Evolutionary conservation across 2,329 filamentous ascomycete species (phyloP), one percentile per base, ranked within the genome.

Genomic region (Ophiostoma triangulosporum): DNA sequence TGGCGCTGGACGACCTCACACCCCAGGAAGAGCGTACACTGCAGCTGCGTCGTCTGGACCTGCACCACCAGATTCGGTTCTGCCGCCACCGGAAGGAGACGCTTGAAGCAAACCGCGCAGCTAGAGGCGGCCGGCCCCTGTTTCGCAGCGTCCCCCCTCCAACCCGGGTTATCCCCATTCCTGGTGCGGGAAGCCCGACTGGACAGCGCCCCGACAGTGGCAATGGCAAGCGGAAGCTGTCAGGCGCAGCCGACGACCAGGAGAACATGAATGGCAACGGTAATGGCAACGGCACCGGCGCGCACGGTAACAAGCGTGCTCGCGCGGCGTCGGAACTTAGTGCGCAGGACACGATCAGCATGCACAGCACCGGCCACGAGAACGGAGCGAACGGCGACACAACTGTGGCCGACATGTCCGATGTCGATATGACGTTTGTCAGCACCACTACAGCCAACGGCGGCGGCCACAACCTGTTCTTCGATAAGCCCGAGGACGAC

Each of bases 61-160:
- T 70, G 26, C 63, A 66, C 22, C 71, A 74, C 56, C 69, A 72
- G 57, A 69, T 73, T 48, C 70, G 71, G 4, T 62, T 65, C 53
- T 66, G 66, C 57, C 64, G 64, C 54, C 70, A 74, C 57, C 66
- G 68, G 24, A 68, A 71, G 40, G 66, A 72, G 57, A 59, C 60
- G 20, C 61, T 71, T 1, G 58, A 63, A 49, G 56, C 53, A 3
- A 49, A 54, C 46, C 57, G 58, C 8, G 31, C 46, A 11, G n/a
- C 50, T 17, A 40, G 32, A 24, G 57, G 56, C 11, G 53, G 53
- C 6, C 57, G 57, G 22, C 49, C 55, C 15, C 26, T 57, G 51
- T 27, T 14, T 9, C 43, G 43, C 15, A 46, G 43, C 43, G 17
- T 45, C 17, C 33, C 52, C 8, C 14, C 26, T 7, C 36, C 48